Base-by-base conservation (phyloP, 192 early-diverging fungal species). In the Chytriomyces sp. region DNA sequence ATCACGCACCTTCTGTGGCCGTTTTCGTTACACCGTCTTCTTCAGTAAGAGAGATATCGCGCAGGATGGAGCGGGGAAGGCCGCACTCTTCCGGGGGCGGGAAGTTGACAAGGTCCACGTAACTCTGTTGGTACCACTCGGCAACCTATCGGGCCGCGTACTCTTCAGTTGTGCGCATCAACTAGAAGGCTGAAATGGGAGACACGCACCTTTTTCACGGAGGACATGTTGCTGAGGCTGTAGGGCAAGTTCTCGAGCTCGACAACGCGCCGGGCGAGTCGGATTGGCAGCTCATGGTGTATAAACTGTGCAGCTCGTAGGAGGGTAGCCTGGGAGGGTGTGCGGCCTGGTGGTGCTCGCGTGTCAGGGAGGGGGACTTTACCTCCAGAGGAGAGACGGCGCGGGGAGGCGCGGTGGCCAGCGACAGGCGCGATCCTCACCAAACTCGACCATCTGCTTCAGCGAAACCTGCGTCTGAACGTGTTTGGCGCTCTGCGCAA, bases 381-480 rank as follows among this genome's bases (percentile, higher is more conserved):
- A n/a, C n/a, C n/a, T n/a, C n/a, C n/a, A n/a, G n/a, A n/a, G n/a
- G n/a, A n/a, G n/a, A n/a, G n/a, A n/a, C n/a, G n/a, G n/a, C n/a
- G n/a, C n/a, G n/a, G n/a, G n/a, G n/a, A n/a, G n/a, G n/a, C n/a
- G n/a, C n/a, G n/a, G n/a, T n/a, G n/a, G n/a, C n/a, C n/a, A n/a
- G n/a, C n/a, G n/a, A n/a, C n/a, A n/a, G n/a, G n/a, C n/a, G n/a
- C 56, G 40, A n/a, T 30, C 49, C 78, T 58, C 83, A 86, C 95
- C 94, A 88, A 96, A 98, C 86, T 95, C 87, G 56, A 96, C 94
- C 92, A 98, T 95, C 80, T 98, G 93, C 64, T 88, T 88, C 54
- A 98, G 81, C 30, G 94, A 96, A 28, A 98, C 94, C 17, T 92
- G 91, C 2, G 96, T 98, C 75, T 95, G 96, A 49, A 94, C 93